These are phyloP conservation scores for Chrysanthemum seticuspe DNA, from an alignment of 129 eudicot genomes.

Conservation along the genomic window DNA sequence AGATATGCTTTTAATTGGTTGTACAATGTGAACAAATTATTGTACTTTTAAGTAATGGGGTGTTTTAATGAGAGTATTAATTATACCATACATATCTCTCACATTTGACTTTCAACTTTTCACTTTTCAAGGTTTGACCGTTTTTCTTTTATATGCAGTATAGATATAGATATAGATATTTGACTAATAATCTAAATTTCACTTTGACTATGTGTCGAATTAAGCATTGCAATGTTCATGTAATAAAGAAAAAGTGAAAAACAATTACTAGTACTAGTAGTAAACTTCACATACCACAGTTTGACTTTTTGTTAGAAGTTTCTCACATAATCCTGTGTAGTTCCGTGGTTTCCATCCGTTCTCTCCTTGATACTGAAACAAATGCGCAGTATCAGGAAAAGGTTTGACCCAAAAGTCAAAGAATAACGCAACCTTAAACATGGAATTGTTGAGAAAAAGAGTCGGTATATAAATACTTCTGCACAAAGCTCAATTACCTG, in stretches of 20 bases:
- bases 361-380: constrained; percentile 87
- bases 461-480: neutral
- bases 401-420: too few species aligned
- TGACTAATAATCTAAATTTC: too few species aligned
- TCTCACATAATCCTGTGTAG: constrained; percentile 86
- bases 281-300: constrained; percentile 64
- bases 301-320: constrained; percentile 83
- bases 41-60: too few species aligned
- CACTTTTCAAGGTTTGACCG: too few species aligned
- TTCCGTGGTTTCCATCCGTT: constrained; percentile 91
- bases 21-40: too few species aligned
- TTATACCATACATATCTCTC: too few species aligned
- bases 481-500: constrained; percentile 52
- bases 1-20: too few species aligned
- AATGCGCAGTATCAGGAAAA: neutral
- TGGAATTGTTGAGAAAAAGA: neutral
- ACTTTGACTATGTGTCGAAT: too few species aligned
- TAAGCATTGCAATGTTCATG: neutral
- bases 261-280: neutral
- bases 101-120: too few species aligned
- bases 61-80: too few species aligned
- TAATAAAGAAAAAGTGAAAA: neutral
- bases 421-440: neutral
- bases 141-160: too few species aligned
- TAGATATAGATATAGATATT: too few species aligned